Percentiles rank a stretch among this genome's conserved stretches.
phyloP scores from a whole-genome alignment of 768 basidiomycete species.

The Naganishia friedmannii region DNA sequence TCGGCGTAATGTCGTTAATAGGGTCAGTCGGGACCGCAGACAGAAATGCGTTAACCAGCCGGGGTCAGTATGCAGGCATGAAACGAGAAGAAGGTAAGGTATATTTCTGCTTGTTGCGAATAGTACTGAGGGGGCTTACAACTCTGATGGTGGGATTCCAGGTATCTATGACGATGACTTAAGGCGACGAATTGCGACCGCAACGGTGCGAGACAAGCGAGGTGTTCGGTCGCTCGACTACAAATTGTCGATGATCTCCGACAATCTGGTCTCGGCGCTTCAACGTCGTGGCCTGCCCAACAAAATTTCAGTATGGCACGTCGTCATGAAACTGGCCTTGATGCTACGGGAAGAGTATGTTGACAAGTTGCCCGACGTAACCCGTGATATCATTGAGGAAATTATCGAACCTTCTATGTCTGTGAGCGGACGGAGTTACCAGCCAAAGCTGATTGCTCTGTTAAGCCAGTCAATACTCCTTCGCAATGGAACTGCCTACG shows the following conservation, averaged over 20 bases:
- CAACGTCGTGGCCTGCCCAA: neutral
- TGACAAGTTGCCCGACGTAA: constrained; percentile 27
- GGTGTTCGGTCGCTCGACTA: constrained; percentile 27
- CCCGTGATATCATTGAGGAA: constrained; percentile 24
- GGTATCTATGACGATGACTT: constrained; percentile 24
- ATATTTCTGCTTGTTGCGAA: neutral
- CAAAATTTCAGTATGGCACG: constrained; percentile 27
- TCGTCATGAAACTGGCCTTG: constrained; percentile 26
- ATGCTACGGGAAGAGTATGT: constrained; percentile 30
- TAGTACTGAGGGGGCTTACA: neutral
- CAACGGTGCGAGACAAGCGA: constrained; percentile 25
- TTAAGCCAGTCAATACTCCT: constrained; percentile 31
- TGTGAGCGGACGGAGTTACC: neutral
- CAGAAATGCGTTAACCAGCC: constrained; percentile 20
- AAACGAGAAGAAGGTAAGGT: constrained; percentile 28
- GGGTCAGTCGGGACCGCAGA: constrained; percentile 30
- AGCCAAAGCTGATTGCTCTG: constrained; percentile 24
- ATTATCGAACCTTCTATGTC: neutral
- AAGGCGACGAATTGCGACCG: constrained; percentile 24
- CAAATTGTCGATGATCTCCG: constrained; percentile 31
- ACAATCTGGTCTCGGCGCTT: constrained; percentile 6
- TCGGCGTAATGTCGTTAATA: constrained; percentile 22
- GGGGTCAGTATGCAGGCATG: constrained; percentile 28
- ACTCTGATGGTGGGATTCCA: neutral
- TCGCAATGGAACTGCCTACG: constrained; percentile 1